phyloP scores from a whole-genome alignment of 495 filamentous ascomycete genomes.

The Penicillium arizonense region DNA sequence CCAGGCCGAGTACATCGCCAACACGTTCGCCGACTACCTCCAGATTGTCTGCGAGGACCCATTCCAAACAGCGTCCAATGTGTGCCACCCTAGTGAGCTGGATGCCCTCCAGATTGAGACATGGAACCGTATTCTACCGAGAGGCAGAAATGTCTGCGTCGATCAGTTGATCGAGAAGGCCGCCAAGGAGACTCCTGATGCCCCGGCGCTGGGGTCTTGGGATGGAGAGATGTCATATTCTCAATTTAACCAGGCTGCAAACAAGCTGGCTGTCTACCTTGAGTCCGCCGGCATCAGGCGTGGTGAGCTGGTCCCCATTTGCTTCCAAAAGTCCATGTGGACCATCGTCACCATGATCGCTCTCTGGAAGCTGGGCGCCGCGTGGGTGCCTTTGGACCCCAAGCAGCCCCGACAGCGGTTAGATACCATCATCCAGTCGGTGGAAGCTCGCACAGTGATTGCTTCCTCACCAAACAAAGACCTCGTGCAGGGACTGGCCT shows the following conservation, averaged over 20 bases:
- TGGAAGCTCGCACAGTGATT: constrained; percentile 23
- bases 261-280: constrained; percentile 20
- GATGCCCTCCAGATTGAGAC: constrained; percentile 16
- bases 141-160: constrained; percentile 18
- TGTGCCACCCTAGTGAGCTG: constrained; percentile 11
- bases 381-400: constrained; percentile 42
- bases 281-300: constrained; percentile 24
- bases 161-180: constrained; percentile 22
- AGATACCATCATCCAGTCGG: constrained; percentile 24
- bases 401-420: constrained; percentile 36
- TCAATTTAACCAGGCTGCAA: constrained; percentile 27
- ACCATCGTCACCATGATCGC: constrained; percentile 44
- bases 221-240: constrained; percentile 37
- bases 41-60: constrained; percentile 13
- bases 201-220: constrained; percentile 33
- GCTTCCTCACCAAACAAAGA: constrained; percentile 14
- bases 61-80: constrained; percentile 6
- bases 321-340: constrained; percentile 35
- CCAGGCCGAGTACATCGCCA: constrained; percentile 23
- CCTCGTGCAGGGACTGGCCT: constrained; percentile 6
- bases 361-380: constrained; percentile 47
- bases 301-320: constrained; percentile 27
- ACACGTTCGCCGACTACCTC: constrained; percentile 29
- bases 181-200: constrained; percentile 12
- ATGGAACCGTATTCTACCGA: constrained; percentile 22